Evolutionary conservation across 116 monocot species (phyloP).

Genomic region (Iris pallida): DNA sequence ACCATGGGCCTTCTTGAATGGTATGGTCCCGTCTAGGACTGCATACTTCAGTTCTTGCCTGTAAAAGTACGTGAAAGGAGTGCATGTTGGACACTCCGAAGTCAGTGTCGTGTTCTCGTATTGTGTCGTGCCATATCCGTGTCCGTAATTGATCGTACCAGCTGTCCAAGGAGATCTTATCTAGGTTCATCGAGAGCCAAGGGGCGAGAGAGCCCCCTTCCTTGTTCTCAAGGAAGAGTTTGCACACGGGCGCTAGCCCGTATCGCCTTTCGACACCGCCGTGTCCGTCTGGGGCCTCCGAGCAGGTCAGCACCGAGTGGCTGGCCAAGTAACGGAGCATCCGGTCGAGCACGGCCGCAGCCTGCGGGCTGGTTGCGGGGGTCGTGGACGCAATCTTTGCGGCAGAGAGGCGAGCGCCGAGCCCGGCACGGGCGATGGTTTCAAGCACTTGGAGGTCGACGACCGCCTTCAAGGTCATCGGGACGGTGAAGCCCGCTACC

Average conservation of each 20-base stretch:
- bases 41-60: constrained; percentile 16
- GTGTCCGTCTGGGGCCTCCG: neutral
- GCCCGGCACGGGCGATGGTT: neutral
- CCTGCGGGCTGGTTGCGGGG: neutral
- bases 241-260: neutral
- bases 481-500: neutral
- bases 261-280: neutral
- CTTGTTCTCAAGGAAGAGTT: neutral
- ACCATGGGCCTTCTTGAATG: constrained; percentile 7
- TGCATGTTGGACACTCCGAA: no score
- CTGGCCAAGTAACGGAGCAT: neutral
- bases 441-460: constrained; percentile 3
- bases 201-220: neutral
- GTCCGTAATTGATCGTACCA: neutral
- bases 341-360: neutral
- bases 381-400: neutral
- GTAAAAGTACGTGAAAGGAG: neutral
- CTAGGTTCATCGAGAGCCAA: neutral
- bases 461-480: neutral
- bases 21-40: neutral
- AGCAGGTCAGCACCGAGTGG: neutral
- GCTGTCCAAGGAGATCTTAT: no score
- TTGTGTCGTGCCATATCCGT: no score
- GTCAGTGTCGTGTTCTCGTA: no score
- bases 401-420: neutral